phyloP scores from a whole-genome alignment of 2,329 filamentous ascomycete genomes.

The Talaromyces sp. region DNA sequence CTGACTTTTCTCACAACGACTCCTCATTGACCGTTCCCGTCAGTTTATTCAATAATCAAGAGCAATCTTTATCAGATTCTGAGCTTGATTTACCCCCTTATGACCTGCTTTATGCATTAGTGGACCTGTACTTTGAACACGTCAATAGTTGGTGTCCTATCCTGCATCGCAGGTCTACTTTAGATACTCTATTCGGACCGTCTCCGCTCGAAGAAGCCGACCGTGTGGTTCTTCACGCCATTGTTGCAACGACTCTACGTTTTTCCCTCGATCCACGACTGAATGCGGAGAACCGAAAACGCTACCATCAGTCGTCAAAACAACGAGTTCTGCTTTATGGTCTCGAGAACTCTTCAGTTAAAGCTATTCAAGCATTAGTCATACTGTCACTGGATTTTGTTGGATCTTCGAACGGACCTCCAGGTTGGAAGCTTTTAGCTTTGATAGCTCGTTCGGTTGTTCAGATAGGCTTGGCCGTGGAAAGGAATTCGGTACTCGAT shows the following conservation, averaged over 20 bases:
- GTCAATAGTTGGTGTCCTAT: conserved; percentile 85
- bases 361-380: conserved; percentile 78
- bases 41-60: conserved; percentile 48
- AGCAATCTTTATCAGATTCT: conserved; percentile 42
- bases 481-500: conserved; percentile 71
- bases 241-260: conserved; percentile 79
- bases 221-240: conserved; percentile 75
- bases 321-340: conserved; percentile 82
- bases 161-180: conserved; percentile 73
- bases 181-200: conserved; percentile 76
- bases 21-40: conserved; percentile 55
- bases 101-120: conserved; percentile 65
- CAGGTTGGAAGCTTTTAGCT: conserved; percentile 87
- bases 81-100: conserved; percentile 70
- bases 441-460: conserved; percentile 84
- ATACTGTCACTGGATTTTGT: conserved; percentile 81
- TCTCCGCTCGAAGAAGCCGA: conserved; percentile 74
- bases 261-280: conserved; percentile 74
- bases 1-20: conserved; percentile 43
- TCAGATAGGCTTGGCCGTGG: conserved; percentile 77
- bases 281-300: conserved; percentile 64
- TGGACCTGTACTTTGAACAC: conserved; percentile 73
- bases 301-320: conserved; percentile 76
- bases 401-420: conserved; percentile 81
- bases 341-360: conserved; percentile 83